A percentile compares a stretch with the other conserved stretches of the same genome.
These are phyloP conservation scores for Karstenula rhodostoma DNA, from an alignment of 2,329 filamentous ascomycete species.

Conservation along the genomic window DNA sequence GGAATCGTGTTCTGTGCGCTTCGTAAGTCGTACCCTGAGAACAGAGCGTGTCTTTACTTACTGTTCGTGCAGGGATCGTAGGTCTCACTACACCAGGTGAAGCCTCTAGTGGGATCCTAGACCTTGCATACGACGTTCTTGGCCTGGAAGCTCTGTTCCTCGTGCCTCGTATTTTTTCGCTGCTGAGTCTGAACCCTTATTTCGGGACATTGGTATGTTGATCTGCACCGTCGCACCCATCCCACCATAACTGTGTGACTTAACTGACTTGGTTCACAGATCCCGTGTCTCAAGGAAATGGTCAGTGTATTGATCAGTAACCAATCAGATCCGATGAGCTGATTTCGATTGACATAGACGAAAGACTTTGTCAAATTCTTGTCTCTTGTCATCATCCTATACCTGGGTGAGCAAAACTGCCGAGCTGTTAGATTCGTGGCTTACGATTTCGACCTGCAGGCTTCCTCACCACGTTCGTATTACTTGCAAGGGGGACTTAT, in stretches of 20 bases:
- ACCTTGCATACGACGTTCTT: constrained; percentile 87
- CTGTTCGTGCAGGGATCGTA: constrained; percentile 63
- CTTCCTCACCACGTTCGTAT: constrained; percentile 85
- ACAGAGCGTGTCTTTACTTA: not conserved
- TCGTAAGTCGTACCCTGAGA: constrained; percentile 60
- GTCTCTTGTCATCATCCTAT: constrained; percentile 80
- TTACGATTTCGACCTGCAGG: constrained; percentile 53
- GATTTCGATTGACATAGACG: constrained; percentile 55
- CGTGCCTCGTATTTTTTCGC: constrained; percentile 84
- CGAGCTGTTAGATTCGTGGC: not conserved
- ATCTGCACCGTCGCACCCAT: not conserved
- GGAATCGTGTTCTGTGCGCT: constrained; percentile 75
- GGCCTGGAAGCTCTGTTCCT: constrained; percentile 89
- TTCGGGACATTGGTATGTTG: constrained; percentile 75
- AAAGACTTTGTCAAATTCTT: constrained; percentile 89
- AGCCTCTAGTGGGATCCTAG: constrained; percentile 69
- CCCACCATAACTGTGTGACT: not conserved
- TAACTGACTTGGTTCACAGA: constrained; percentile 53
- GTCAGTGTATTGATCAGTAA: constrained; percentile 47
- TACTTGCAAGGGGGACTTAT: constrained; percentile 76
- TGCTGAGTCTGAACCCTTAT: constrained; percentile 86
- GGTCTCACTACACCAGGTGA: constrained; percentile 63
- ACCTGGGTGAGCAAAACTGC: constrained; percentile 64
- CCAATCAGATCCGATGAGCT: constrained; percentile 1
- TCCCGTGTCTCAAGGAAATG: constrained; percentile 94